A percentile compares a stretch with the other conserved stretches of the same genome.
phyloP scores from a whole-genome alignment of 345 rosid genomes.

The Rhodomyrtus tomentosa region DNA sequence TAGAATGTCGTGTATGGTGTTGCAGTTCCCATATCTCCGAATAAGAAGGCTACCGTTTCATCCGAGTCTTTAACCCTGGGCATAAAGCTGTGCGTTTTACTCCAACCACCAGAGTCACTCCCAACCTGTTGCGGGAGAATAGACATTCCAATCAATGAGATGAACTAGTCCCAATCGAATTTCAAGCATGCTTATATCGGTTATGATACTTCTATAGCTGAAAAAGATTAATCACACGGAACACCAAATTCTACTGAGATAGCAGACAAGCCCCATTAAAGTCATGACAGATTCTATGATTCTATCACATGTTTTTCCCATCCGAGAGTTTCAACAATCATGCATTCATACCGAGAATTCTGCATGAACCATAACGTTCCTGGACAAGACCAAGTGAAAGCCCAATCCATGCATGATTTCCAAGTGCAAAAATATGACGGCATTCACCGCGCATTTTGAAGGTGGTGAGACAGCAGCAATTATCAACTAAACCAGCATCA shows the following conservation, averaged over 20 bases:
- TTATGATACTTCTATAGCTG: not conserved
- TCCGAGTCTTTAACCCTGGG: conserved; percentile 40
- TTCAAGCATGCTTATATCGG: not conserved
- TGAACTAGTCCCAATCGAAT: not conserved
- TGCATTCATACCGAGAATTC: not conserved
- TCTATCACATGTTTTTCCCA: not conserved
- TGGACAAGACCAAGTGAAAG: not conserved
- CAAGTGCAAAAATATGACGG: not conserved
- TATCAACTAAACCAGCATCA: not conserved
- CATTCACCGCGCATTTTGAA: not conserved
- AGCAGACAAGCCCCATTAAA: not conserved
- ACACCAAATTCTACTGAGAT: not conserved
- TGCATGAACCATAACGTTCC: not conserved
- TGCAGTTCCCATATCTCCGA: conserved; percentile 86
- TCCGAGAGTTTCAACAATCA: not conserved
- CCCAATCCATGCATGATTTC: not conserved
- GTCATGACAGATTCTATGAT: not conserved
- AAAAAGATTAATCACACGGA: not conserved
- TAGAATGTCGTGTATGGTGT: conserved; percentile 63
- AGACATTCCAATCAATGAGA: not conserved
- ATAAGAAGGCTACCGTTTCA: conserved; percentile 60
- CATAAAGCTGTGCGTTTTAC: conserved; percentile 48
- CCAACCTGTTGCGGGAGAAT: conserved; percentile 43
- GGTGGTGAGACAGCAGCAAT: not conserved
- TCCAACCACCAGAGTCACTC: conserved; percentile 74